phyloP scores from a whole-genome alignment of 2,329 filamentous ascomycete species.

The Colletotrichum orchidophilum region DNA sequence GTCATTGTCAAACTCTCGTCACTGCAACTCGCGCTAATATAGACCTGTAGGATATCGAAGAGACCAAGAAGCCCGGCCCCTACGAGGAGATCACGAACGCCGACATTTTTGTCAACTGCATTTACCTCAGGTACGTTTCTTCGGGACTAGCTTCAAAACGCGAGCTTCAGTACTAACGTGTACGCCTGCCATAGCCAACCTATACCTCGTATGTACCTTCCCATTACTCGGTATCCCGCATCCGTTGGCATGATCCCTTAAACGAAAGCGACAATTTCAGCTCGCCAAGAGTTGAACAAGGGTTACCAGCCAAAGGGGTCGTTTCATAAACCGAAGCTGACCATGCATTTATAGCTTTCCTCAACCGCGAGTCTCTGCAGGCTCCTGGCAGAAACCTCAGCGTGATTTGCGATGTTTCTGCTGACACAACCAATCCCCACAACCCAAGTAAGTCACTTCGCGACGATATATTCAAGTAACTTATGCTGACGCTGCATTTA shows the following conservation, averaged over 20 bases:
- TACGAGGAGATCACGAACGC: constrained; percentile 81
- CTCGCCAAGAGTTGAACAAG: background rate
- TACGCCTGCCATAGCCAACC: constrained; percentile 49
- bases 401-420: constrained; percentile 83
- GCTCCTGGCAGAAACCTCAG: constrained; percentile 75
- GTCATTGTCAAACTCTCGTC: constrained; percentile 37
- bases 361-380: constrained; percentile 76
- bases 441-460: constrained; percentile 49
- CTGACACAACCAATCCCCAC: constrained; percentile 78
- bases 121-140: constrained; percentile 69
- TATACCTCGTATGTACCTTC: constrained; percentile 20
- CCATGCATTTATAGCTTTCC: constrained; percentile 66
- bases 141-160: too few species aligned
- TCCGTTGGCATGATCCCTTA: background rate
- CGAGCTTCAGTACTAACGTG: background rate
- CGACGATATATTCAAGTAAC: background rate
- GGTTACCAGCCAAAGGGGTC: too few species aligned
- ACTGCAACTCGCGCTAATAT: constrained; percentile 51
- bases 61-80: constrained; percentile 79
- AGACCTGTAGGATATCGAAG: constrained; percentile 75
- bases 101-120: constrained; percentile 87
- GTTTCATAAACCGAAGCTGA: constrained; percentile 46
- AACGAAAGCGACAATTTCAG: background rate
- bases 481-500: constrained; percentile 33
- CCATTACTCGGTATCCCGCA: background rate